These are phyloP conservation scores for Diaporthe ampelina DNA, from an alignment of 2,329 filamentous ascomycete species.

Conservation along the genomic window DNA sequence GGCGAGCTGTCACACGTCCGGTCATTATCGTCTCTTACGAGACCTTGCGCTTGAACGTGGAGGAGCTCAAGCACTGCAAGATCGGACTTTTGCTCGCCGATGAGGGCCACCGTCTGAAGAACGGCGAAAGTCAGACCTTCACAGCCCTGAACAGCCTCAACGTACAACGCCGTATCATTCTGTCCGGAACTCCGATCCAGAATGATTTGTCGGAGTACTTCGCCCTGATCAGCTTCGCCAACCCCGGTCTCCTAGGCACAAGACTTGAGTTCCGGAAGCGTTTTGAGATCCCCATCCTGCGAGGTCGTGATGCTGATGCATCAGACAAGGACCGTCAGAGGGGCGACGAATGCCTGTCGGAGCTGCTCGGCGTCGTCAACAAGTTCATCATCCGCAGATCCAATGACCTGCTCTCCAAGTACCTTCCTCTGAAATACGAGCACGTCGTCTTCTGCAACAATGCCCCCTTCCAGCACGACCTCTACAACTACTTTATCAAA, in stretches of 20 bases:
- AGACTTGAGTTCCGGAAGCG: constrained; percentile 93
- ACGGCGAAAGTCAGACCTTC: constrained; percentile 96
- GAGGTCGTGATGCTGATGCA: constrained; percentile 91
- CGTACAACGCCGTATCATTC: constrained; percentile 90
- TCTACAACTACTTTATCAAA: constrained; percentile 98
- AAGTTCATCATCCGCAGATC: constrained; percentile 98
- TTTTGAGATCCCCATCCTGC: constrained; percentile 92
- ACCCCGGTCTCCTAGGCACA: constrained; percentile 90
- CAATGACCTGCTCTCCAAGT: constrained; percentile 98
- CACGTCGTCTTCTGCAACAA: constrained; percentile 98
- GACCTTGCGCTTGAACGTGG: constrained; percentile 90
- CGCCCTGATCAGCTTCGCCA: constrained; percentile 94
- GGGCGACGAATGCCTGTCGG: constrained; percentile 85
- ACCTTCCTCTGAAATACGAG: constrained; percentile 97
- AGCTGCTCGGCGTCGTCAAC: constrained; percentile 89
- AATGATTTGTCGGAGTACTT: constrained; percentile 99
- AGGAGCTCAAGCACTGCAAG: constrained; percentile 88
- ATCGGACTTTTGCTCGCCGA: constrained; percentile 96
- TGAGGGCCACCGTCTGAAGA: constrained; percentile 96
- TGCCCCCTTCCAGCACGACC: constrained; percentile 89
- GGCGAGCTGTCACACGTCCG: constrained; percentile 89
- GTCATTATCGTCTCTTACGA: constrained; percentile 99
- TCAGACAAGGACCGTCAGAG: constrained; percentile 85
- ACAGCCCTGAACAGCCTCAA: constrained; percentile 91
- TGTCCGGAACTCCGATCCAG: constrained; percentile 97